Percentiles rank a stretch among this genome's conserved stretches.
These are phyloP conservation scores for Tanozyma kutaoensis DNA, from an alignment of 805 yeast species.

Conservation along the genomic window DNA sequence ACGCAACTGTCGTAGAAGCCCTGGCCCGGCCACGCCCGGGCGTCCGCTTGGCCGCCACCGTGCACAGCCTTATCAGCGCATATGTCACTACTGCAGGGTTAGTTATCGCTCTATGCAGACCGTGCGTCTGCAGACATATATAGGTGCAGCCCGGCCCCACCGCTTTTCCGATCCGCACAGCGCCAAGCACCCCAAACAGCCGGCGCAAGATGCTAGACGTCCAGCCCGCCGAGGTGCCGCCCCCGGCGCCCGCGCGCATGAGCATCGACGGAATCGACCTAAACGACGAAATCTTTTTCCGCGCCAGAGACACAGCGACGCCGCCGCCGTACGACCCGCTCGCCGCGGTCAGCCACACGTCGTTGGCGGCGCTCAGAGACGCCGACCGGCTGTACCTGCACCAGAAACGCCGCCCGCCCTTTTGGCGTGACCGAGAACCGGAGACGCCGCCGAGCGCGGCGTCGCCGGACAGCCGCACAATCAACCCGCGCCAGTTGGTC, in stretches of 20 bases:
- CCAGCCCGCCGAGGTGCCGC: too few relatives aligned
- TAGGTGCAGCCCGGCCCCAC: too few relatives aligned
- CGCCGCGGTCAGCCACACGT: constrained; percentile 1
- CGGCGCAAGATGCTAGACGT: too few relatives aligned
- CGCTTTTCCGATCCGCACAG: too few relatives aligned
- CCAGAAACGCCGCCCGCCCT: constrained; percentile 4
- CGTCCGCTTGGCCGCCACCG: too few relatives aligned
- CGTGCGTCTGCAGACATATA: too few relatives aligned
- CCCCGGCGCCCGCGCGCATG: constrained; percentile 6
- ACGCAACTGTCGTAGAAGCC: too few relatives aligned
- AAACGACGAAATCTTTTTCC: constrained; percentile 13
- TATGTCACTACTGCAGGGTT: too few relatives aligned
- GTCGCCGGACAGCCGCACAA: constrained; percentile 11
- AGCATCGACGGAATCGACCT: constrained; percentile 9
- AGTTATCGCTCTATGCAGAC: too few relatives aligned
- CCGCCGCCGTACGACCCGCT: constrained; percentile 5
- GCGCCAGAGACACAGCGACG: constrained; percentile 1
- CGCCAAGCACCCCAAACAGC: too few relatives aligned
- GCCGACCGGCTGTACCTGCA: constrained; percentile 3
- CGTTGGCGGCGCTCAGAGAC: constrained; percentile 2
- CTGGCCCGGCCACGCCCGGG: too few relatives aligned
- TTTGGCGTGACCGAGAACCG: neutral
- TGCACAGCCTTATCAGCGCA: too few relatives aligned
- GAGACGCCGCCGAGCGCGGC: neutral
- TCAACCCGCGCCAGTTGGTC: constrained; percentile 18